Evolutionary conservation across 192 early-diverging fungal species (phyloP).

Genomic region (Polychytrium aggregatum): DNA sequence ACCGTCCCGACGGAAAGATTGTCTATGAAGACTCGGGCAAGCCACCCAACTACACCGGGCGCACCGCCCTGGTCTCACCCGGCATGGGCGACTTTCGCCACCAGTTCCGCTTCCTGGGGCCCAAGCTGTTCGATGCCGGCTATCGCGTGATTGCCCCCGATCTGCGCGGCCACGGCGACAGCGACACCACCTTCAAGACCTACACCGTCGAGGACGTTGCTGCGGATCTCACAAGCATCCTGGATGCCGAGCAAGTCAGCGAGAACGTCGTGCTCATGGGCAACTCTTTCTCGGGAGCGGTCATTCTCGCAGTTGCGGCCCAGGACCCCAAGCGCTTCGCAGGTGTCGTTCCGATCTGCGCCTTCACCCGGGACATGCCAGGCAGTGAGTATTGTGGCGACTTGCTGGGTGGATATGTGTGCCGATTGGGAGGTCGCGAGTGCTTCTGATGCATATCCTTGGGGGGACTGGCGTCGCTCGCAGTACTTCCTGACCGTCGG

Average conservation of each 20-base stretch:
- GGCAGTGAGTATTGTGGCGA: no score
- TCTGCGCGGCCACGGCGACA: slow-evolving; percentile 14
- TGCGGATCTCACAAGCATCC: slow-evolving; percentile 5
- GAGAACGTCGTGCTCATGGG: slow-evolving; percentile 9
- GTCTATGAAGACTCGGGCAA: no score
- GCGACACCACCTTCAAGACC: slow-evolving; percentile 4
- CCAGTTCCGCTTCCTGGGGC: slow-evolving; percentile 14
- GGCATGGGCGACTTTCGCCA: slow-evolving; percentile 19
- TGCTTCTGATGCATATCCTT: no score
- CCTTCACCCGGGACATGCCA: no score
- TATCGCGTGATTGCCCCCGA: slow-evolving; percentile 15
- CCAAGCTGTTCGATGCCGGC: slow-evolving; percentile 14
- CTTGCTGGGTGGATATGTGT: no score
- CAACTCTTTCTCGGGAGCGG: slow-evolving; percentile 17
- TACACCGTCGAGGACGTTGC: slow-evolving; percentile 12
- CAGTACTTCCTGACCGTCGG: background rate
- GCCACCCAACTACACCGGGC: no score
- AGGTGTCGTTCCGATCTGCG: no score
- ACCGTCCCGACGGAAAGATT: no score
- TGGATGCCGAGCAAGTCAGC: slow-evolving; percentile 10
- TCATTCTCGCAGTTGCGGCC: slow-evolving; percentile 6
- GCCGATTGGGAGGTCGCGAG: no score
- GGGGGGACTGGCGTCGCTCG: background rate
- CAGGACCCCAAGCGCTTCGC: slow-evolving; percentile 6
- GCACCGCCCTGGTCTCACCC: background rate